Evolutionary conservation across 805 yeast genomes (phyloP).

Genomic region (Grigorovia yakushimaensis): DNA sequence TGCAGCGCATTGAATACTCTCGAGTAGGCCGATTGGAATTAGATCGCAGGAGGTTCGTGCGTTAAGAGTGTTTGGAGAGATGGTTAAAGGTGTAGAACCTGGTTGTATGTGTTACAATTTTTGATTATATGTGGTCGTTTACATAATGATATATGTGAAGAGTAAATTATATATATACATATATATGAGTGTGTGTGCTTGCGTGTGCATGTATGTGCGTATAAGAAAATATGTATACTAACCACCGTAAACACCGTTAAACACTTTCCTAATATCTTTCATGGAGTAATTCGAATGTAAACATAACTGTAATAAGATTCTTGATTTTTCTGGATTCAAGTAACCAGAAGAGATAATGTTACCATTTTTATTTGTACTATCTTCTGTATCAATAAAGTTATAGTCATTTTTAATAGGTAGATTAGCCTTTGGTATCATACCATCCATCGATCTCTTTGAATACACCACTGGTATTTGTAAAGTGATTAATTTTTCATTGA

Average conservation of each 20-base stretch:
- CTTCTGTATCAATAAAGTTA: conserved; percentile 1
- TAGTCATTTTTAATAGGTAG: conserved; percentile 31
- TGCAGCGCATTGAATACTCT: no score
- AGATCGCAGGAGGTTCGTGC: no score
- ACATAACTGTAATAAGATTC: conserved; percentile 50
- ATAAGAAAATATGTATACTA: no score
- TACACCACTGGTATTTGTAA: conserved; percentile 46
- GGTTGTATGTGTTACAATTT: no score
- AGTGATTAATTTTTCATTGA: conserved; percentile 36
- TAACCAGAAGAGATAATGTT: conserved; percentile 55
- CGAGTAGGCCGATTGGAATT: no score
- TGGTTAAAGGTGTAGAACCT: no score
- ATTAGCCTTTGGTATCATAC: conserved; percentile 52
- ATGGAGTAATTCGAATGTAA: conserved; percentile 34
- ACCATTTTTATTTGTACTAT: conserved; percentile 10
- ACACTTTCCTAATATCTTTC: conserved; percentile 35
- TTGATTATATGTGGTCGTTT: no score
- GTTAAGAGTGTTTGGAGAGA: no score
- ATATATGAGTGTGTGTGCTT: no score
- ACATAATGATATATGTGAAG: no score
- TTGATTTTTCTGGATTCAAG: conserved; percentile 54
- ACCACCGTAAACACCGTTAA: conserved; percentile 47
- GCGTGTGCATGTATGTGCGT: no score
- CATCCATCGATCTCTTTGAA: conserved; percentile 61
- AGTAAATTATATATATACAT: no score